Evolutionary conservation across 2,329 filamentous ascomycete species (phyloP), one percentile per base, ranked within the genome.

Genomic region (Colletotrichum sp.): DNA sequence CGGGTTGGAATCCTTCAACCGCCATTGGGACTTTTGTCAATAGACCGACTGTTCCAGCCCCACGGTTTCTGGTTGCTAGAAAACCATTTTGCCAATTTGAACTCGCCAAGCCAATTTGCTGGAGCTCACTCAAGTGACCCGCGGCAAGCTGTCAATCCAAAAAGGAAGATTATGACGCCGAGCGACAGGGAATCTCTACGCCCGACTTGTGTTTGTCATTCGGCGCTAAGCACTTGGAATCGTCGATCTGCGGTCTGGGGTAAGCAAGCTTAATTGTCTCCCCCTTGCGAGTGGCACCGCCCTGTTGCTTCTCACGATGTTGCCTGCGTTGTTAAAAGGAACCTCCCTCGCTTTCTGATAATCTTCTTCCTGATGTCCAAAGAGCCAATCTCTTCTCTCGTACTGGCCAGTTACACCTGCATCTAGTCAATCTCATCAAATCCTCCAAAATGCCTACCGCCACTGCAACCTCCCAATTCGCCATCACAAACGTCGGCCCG

Each of bases 401-500:
- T 30, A 30, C 28, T 30, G 28, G 28, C 28, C 8, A 30, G 3
- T 9, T 30, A 48, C 18, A 57, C 52, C 8, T 26, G 52, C 30
- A 43, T 4, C 43, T 26, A 34, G 3, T 0, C 18, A 26, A 7
- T 26, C 28, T 26, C 9, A 7, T 1, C 28, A 57, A 70, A 39
- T 21, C 13, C 21, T 4, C 3, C 52, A 79, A 32, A 0, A 83
- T 83, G 81, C 80, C 81, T 3, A 77, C 79, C 9, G 64, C 72
- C 3, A 82, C 80, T 9, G 63, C 61, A 21, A 32, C 71, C 65
- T 76, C 70, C 6, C 79, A 78, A 2, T 66, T 69, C 4, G 67
- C 76, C 18, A 68, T 82, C 69, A 80, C 78, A 69, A 83, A 83
- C 67, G 26, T 83, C 26, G 81, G 82, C 7, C 82, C 81, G 5